phyloP scores from a whole-genome alignment of 129 eudicot species.

The Rutidosis leptorrhynchoides region DNA sequence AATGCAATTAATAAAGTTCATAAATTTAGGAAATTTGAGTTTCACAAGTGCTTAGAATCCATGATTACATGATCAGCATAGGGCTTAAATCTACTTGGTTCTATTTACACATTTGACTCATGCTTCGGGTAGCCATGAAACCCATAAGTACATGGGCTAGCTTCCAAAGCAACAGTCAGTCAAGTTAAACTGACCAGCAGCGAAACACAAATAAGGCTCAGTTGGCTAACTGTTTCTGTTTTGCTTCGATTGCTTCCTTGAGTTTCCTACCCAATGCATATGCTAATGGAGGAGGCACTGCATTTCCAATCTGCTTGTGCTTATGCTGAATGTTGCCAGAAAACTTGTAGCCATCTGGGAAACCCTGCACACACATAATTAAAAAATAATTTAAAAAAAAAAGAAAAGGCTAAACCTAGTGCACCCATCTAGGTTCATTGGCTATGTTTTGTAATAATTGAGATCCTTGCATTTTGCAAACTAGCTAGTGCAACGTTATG shows the following conservation, averaged over 20 bases:
- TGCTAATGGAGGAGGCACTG: conserved; percentile 63
- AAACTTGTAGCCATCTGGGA: conserved; percentile 53
- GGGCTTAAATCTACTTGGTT: not conserved
- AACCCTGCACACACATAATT: conserved; percentile 37
- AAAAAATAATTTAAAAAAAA: not conserved
- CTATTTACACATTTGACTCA: conserved; percentile 7
- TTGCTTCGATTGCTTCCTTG: conserved; percentile 48
- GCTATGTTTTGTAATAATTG: not conserved
- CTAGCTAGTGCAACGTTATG: not conserved
- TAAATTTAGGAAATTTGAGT: not conserved
- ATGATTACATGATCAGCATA: not conserved
- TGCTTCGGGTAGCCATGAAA: not conserved
- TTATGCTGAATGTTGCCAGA: conserved; percentile 52
- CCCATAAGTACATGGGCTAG: not conserved
- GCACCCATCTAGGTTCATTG: not conserved
- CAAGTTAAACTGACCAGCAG: not conserved
- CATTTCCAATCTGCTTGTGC: conserved; percentile 64
- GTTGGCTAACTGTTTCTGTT: conserved; percentile 16
- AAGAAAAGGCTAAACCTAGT: not conserved
- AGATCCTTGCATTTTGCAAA: not conserved
- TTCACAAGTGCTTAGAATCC: not conserved
- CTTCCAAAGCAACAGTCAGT: not conserved
- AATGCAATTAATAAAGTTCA: too few relatives aligned
- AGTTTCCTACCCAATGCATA: conserved; percentile 66
- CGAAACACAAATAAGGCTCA: not conserved